Base-by-base conservation (phyloP, 1,284 basidiomycete genomes). In the Papiliotrema nemorosa region DNA sequence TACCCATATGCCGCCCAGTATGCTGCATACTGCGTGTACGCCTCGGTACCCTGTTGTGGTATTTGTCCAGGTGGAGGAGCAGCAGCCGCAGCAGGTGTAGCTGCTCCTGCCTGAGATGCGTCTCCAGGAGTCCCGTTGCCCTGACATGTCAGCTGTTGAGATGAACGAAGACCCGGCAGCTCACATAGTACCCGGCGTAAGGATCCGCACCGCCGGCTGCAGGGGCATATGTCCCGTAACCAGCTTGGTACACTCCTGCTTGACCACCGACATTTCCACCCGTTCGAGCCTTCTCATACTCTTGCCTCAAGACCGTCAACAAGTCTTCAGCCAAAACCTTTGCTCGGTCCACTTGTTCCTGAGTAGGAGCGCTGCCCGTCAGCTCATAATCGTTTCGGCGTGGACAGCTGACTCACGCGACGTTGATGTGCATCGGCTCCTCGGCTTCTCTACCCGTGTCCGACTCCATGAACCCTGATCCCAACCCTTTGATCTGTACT, bases 401-500 rank as follows among this genome's bases (percentile, higher is more conserved):
- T 21, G 46, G 18, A 49, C 20, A 34, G 24, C 3, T 40, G 25
- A 68, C 74, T 65, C 41, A 91, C 89, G 90, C 90, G 62, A 94
- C 88, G 64, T 91, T 88, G 61, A 96, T 91, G 72, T 93, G 90
- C 82, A 96, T 88, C 1, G 90, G 88, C 67, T 97, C 93, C 52
- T 90, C 86, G 40, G 84, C 82, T 75, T 97, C 93, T 61, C 84
- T 79, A 1, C 91, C 90, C 0, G 92, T 96, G 59, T 97, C 94
- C 63, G 85, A 85, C 67, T 98, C 94, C 59, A 94, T 84, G 71
- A 96, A 98, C 0, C 94, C 96, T 18, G 90, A 94, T 0, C 96
- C 96, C 16, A 85, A 62, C 12, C 94, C 94, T 74, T 97, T 97
- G 70, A 98, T 97, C 74, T 98, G 94, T n/a, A 97, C 94, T 56